Percentiles rank a stretch among this genome's conserved stretches.
phyloP scores from a whole-genome alignment of 371 early-diverging fungal species.

The Furculomyces boomerangus region DNA sequence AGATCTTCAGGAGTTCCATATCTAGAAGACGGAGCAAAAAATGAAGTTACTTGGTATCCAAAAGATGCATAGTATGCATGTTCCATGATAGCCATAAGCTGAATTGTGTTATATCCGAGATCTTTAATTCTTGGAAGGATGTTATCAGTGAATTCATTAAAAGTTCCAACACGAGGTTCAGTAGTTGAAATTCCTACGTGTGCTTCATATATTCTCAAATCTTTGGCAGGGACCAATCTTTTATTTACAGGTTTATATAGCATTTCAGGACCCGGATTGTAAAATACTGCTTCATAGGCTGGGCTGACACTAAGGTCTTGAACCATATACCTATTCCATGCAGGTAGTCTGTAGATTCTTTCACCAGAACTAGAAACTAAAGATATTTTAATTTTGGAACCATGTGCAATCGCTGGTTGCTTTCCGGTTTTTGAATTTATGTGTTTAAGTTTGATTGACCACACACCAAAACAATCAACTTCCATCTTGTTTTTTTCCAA shows the following conservation, averaged over 20 bases:
- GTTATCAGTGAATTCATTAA: conserved; percentile 67
- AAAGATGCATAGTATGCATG: conserved; percentile 97
- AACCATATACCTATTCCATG: conserved; percentile 65
- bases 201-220: conserved; percentile 78
- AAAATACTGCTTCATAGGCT: conserved; percentile 76
- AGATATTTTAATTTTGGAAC: conserved; percentile 69
- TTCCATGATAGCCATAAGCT: conserved; percentile 96
- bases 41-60: conserved; percentile 92
- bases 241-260: conserved; percentile 40
- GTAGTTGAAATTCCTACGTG: conserved; percentile 88
- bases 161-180: conserved; percentile 65
- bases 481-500: conserved; percentile 51
- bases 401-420: conserved; percentile 53
- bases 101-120: conserved; percentile 85
- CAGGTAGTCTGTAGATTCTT: conserved; percentile 76
- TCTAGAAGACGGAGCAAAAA: conserved; percentile 79
- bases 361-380: conserved; percentile 30
- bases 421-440: conserved; percentile 14
- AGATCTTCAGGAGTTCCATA: conserved; percentile 86
- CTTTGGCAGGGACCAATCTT: conserved; percentile 8
- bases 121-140: conserved; percentile 74
- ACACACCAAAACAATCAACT: conserved; percentile 59
- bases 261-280: conserved; percentile 69
- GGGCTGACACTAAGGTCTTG: conserved; percentile 70
- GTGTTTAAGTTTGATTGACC: conserved; percentile 40